A percentile compares a stretch with the other conserved stretches of the same genome.
Conservation (phyloP, 2,329 filamentous ascomycete species). For the Colletotrichum falcatum region DNA sequence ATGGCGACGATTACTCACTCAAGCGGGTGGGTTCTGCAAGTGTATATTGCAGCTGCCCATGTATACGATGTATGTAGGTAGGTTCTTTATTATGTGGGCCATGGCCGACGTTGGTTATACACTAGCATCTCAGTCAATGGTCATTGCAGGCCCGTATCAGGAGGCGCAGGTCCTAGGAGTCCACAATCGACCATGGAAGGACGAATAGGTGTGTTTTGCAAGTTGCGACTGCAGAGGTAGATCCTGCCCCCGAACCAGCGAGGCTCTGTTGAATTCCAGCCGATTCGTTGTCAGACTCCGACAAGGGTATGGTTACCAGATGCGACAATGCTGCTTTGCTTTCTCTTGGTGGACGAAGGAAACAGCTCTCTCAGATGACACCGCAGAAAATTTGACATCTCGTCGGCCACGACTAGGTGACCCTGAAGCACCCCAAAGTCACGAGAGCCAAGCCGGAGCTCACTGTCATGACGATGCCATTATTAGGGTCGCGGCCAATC, state of each 20-base stretch:
- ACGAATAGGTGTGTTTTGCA: conserved; percentile 7
- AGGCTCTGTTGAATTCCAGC: conserved; percentile 33
- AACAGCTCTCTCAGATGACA: neutral
- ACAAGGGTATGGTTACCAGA: conserved; percentile 25
- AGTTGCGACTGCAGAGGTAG: conserved; percentile 31
- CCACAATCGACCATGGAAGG: conserved; percentile 21
- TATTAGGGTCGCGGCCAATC: conserved; percentile 32
- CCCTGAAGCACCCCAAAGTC: neutral
- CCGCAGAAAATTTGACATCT: neutral
- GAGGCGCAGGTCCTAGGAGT: no score
- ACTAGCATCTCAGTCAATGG: conserved; percentile 12
- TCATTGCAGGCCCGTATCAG: conserved; percentile 7
- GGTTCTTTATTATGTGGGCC: conserved; percentile 35
- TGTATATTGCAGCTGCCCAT: neutral
- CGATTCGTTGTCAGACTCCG: conserved; percentile 24
- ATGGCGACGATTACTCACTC: neutral
- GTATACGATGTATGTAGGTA: no score
- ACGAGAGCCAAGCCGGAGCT: conserved; percentile 25
- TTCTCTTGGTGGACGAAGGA: neutral
- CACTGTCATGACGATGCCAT: conserved; percentile 38
- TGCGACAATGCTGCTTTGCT: conserved; percentile 1
- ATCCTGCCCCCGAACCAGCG: conserved; percentile 31
- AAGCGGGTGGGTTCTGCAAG: conserved; percentile 21
- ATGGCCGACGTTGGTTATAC: conserved; percentile 24
- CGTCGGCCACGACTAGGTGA: neutral